phyloP scores from a whole-genome alignment of 352 stramenopile genomes.

The Phytophthora macrochlamydospora region DNA sequence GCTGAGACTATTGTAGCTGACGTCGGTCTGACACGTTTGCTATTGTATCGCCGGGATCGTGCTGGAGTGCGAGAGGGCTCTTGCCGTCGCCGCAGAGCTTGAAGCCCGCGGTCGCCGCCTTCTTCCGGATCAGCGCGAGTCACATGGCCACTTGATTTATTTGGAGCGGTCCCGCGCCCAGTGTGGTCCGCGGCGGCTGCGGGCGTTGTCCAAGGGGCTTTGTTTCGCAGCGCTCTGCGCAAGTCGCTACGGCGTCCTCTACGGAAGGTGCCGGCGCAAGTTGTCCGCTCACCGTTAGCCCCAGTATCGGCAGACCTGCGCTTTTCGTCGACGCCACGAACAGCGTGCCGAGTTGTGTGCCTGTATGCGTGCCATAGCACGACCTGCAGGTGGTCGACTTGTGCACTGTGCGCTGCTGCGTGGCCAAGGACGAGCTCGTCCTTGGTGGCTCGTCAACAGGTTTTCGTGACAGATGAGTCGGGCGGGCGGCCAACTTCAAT shows the following conservation, averaged over 20 bases:
- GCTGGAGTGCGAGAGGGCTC: not conserved
- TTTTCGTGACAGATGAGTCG: not conserved
- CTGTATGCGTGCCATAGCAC: too few species aligned
- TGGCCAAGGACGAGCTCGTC: too few species aligned
- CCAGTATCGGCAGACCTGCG: too few species aligned
- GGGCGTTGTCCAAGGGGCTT: not conserved
- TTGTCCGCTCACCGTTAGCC: too few species aligned
- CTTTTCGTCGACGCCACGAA: too few species aligned
- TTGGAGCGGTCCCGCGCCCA: not conserved
- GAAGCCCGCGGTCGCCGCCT: not conserved
- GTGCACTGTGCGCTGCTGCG: too few species aligned
- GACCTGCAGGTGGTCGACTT: too few species aligned
- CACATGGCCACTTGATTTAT: not conserved
- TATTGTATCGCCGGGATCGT: not conserved
- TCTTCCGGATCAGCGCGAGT: not conserved
- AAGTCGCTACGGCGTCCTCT: not conserved
- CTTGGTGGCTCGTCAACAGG: not conserved
- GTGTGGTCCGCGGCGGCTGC: not conserved
- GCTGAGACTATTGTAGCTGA: not conserved
- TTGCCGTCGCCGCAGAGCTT: not conserved
- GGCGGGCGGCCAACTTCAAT: not conserved
- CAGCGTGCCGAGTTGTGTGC: too few species aligned
- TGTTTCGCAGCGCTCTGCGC: not conserved
- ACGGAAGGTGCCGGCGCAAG: too few species aligned
- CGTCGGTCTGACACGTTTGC: not conserved